Evolutionary conservation across 805 yeast genomes (phyloP), one percentile per base, ranked within the genome.

Genomic region (Yamadazyma scolyti): DNA sequence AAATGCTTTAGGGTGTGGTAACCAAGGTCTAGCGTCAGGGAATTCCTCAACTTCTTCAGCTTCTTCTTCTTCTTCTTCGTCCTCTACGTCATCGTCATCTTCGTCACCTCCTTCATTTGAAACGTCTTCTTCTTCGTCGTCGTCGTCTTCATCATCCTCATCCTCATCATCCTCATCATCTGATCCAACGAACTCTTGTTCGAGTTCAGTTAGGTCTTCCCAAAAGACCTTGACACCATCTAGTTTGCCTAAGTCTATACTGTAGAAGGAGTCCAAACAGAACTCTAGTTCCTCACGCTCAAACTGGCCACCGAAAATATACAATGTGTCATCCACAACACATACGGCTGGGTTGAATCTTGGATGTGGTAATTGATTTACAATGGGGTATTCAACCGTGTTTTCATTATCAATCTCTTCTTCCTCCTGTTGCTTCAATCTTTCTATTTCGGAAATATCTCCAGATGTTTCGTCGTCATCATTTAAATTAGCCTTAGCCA

Each of bases 1-100:
- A 48, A 90, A 93, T 5, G 96, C 81, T 50, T 89, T 88, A 20
- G 98, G 98, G 54, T 89, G 97, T 28, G 97, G 97, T 33, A 90
- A 70, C 95, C 96, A 90, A 11, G 98, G 96, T 54, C 95, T 76
- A 26, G 82, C 83, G 57, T 90, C 98, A 11, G 95, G 95, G 44
- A 81, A 74, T 41, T 77, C 85, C 27, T 77, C 79, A 39, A 74
- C 82, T 3, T 68, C 77, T 18, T 68, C 81, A 27, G 68, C 80
- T 9, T 69, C 85, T 24, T 71, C 82, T 25, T 72, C 82, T 24
- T 77, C 88, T 25, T 77, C 85, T n/a, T 73, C 85, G 16, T 74
- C 85, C 13, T 73, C 82, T 7, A 62, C 79, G n/a, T 65, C 81
- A 13, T 65, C 71, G 16, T 65, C 72, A 4, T 67, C 69, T 4